Base-by-base conservation (phyloP, 192 early-diverging fungal species). In the Geranomyces michiganensis region DNA sequence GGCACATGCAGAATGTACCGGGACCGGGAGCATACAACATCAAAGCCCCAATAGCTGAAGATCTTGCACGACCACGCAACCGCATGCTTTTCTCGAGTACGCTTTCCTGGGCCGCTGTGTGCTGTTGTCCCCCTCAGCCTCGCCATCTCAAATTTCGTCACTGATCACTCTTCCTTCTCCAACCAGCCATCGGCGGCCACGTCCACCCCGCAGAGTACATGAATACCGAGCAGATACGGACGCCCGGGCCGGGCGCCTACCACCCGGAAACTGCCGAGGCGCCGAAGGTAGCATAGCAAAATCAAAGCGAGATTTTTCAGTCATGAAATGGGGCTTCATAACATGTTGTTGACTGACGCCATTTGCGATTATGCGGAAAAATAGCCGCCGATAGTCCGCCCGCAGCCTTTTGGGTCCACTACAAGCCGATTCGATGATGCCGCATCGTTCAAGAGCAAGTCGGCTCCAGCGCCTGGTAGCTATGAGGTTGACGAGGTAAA, bases 21-120 rank as follows among this genome's bases (percentile, higher is more conserved):
- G 82, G 81, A 21, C 84, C 84, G 7, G 82, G 82, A 21, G 68
- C 79, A 0, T 85, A 85, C 64, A 75, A 85, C 2, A 62, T 82
- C 51, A 85, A 82, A 49, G 64, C 73, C 9, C 73, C 80, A 3
- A 36, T 82, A 17, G n/a, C 55, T 29, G 68, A 74, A 26, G 72
- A 73, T 4, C 59, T 82, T 30, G 49, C 36, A 17, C 30, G 75
- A 44, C 62, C 55, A 21, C 67, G 48, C 26, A 60, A 56, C 19
- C 48, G 78, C 14, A 74, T 81, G 32, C 49, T 48, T 9, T 73
- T 79, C 45, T 70, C 66, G 12, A 68, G 70, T 78, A 44, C 4
- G 56, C 19, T 19, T 30, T 27, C 46, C 46, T 19, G 12, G 12
- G 46, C 46, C 46, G n/a, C n/a, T n/a, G n/a, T n/a, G n/a, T n/a